These are phyloP conservation scores for Aschersonia sp. DNA, from an alignment of 2,329 filamentous ascomycete species.

Conservation along the genomic window DNA sequence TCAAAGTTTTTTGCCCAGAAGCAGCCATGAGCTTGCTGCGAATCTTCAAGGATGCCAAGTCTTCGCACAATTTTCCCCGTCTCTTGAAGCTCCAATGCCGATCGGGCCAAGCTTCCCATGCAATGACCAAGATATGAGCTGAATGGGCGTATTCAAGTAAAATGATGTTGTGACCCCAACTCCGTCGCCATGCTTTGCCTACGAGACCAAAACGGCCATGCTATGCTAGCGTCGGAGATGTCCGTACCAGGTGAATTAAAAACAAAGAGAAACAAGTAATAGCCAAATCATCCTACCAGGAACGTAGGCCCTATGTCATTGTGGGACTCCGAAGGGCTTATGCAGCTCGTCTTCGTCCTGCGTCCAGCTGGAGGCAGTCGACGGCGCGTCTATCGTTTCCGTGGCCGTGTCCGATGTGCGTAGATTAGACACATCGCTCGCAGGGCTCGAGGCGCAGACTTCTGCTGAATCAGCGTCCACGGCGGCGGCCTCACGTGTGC, in stretches of 20 bases:
- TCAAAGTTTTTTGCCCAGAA: too few species aligned
- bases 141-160: neutral
- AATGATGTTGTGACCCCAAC: neutral
- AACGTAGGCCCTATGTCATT: neutral
- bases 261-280: too few species aligned
- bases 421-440: constrained; percentile 1
- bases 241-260: too few species aligned
- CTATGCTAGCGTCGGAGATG: too few species aligned
- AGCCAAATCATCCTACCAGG: too few species aligned
- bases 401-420: constrained; percentile 1
- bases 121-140: neutral
- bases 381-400: constrained; percentile 1
- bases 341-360: constrained; percentile 1
- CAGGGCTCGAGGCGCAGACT: constrained; percentile 2
- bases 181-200: constrained; percentile 1
- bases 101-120: neutral
- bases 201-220: neutral
- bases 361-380: constrained; percentile 1
- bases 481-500: too few species aligned
- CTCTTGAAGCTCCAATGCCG: too few species aligned
- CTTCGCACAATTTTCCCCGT: too few species aligned
- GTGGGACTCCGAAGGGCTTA: neutral
- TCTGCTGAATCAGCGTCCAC: too few species aligned
- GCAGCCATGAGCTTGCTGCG: too few species aligned
- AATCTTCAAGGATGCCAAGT: too few species aligned